These are phyloP conservation scores for Cordyceps fumosorosea DNA, from an alignment of 2,329 filamentous ascomycete species.

Conservation along the genomic window DNA sequence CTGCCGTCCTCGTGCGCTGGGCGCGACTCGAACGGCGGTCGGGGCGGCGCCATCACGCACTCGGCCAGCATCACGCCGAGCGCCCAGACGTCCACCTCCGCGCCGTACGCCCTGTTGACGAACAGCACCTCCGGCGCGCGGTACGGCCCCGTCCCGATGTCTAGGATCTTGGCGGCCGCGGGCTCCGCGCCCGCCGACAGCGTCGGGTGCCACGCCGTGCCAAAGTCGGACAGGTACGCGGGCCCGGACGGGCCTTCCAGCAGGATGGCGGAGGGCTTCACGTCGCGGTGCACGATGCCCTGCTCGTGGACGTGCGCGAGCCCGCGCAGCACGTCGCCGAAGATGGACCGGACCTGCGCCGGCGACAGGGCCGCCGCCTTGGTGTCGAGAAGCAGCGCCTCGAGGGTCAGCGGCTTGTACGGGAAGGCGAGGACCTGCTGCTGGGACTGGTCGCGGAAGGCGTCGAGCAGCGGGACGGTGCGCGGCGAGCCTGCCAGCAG, in stretches of 20 bases:
- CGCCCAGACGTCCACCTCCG: conserved; percentile 81
- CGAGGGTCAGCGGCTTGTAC: conserved; percentile 69
- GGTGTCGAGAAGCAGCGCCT: conserved; percentile 51
- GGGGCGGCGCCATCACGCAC: conserved; percentile 47
- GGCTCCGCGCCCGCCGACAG: conserved; percentile 57
- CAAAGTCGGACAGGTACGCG: conserved; percentile 83
- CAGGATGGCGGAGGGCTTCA: conserved; percentile 88
- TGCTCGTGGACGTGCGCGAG: conserved; percentile 64
- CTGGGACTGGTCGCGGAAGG: conserved; percentile 64
- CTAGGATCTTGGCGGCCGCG: conserved; percentile 68
- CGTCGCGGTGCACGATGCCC: conserved; percentile 83
- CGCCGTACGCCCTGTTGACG: conserved; percentile 66
- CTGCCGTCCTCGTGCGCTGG: conserved; percentile 70
- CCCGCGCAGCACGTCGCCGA: conserved; percentile 61
- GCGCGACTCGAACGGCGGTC: conserved; percentile 76
- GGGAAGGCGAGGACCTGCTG: conserved; percentile 78
- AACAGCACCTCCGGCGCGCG: conserved; percentile 87
- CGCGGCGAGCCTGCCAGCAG: conserved; percentile 44
- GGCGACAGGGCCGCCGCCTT: conserved; percentile 22
- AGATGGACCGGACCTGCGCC: conserved; percentile 39
- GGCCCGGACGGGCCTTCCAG: conserved; percentile 61
- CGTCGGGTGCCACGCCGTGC: conserved; percentile 74
- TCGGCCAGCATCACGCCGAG: conserved; percentile 81
- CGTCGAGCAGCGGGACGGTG: conserved; percentile 60
- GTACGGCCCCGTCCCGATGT: conserved; percentile 90